Evolutionary conservation across 106 monocot species (phyloP).

Genomic region (Posidonia australis): DNA sequence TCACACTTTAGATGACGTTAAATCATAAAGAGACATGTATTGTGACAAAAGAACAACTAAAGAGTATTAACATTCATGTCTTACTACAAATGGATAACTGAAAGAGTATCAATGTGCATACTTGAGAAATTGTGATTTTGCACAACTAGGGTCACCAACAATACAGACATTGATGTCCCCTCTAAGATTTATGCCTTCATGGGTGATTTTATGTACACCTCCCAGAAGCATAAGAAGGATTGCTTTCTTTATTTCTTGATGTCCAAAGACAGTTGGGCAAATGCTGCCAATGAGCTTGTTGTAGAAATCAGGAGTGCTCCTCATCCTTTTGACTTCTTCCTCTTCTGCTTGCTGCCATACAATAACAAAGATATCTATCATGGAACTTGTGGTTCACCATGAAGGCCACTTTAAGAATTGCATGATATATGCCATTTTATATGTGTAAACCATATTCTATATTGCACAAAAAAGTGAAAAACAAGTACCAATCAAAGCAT

Average conservation of each 20-base stretch:
- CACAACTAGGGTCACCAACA: slow-evolving; percentile 98
- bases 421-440: no score
- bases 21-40: no score
- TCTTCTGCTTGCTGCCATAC: slow-evolving; percentile 82
- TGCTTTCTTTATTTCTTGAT: slow-evolving; percentile 96
- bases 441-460: no score
- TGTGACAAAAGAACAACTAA: no score
- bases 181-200: slow-evolving; percentile 97
- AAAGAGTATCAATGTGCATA: slow-evolving; percentile 19
- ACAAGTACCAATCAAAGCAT: no score
- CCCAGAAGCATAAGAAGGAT: slow-evolving; percentile 87
- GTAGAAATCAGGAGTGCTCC: slow-evolving; percentile 88
- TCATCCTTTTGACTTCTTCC: slow-evolving; percentile 62
- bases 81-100: not conserved
- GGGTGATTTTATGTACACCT: slow-evolving; percentile 89
- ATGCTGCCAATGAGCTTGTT: slow-evolving; percentile 97
- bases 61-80: no score
- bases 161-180: slow-evolving; percentile 99
- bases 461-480: no score
- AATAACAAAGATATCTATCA: not conserved
- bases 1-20: no score
- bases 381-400: no score
- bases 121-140: slow-evolving; percentile 98
- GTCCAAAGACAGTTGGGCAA: slow-evolving; percentile 93
- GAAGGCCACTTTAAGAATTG: no score